Conservation (phyloP, 352 stramenopile genomes). For the Elongisporangium anandrum region DNA sequence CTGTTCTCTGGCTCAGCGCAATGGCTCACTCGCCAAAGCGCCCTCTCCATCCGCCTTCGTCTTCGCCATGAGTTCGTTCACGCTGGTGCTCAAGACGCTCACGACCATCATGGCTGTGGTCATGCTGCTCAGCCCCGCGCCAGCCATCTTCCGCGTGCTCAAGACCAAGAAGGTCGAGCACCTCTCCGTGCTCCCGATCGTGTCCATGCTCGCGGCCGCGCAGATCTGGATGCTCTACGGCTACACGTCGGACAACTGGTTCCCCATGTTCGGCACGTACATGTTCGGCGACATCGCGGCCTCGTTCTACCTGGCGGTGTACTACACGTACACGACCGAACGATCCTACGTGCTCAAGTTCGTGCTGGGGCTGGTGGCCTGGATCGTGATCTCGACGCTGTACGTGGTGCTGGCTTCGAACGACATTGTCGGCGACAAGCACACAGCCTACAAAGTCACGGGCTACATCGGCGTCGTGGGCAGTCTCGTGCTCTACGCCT, state of each 20-base stretch:
- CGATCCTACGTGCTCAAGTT: conserved; percentile 15
- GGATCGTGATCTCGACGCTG: conserved; percentile 12
- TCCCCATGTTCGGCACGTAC: conserved; percentile 27
- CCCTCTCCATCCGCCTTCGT: background rate
- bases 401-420: conserved; percentile 4
- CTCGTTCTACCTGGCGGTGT: conserved; percentile 42
- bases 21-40: background rate
- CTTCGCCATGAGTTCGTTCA: conserved; percentile 2
- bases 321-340: conserved; percentile 43
- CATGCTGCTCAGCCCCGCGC: conserved; percentile 36
- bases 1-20: background rate
- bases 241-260: conserved; percentile 29
- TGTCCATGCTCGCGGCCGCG: conserved; percentile 30
- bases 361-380: conserved; percentile 12
- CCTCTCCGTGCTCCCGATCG: conserved; percentile 28
- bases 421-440: background rate
- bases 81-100: conserved; percentile 23
- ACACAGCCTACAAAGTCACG: conserved; percentile 8
- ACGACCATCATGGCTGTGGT: conserved; percentile 26
- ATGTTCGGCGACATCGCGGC: conserved; percentile 27
- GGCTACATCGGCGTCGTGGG: conserved; percentile 29
- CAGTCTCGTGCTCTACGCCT: conserved; percentile 23
- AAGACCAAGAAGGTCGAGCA: conserved; percentile 29
- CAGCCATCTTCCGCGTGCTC: conserved; percentile 37
- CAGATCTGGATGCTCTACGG: conserved; percentile 43